Percentiles rank a stretch among this genome's conserved stretches.
These are phyloP conservation scores for Plectosphaerella cucumerina DNA, from an alignment of 2,329 filamentous ascomycete genomes.

Conservation along the genomic window DNA sequence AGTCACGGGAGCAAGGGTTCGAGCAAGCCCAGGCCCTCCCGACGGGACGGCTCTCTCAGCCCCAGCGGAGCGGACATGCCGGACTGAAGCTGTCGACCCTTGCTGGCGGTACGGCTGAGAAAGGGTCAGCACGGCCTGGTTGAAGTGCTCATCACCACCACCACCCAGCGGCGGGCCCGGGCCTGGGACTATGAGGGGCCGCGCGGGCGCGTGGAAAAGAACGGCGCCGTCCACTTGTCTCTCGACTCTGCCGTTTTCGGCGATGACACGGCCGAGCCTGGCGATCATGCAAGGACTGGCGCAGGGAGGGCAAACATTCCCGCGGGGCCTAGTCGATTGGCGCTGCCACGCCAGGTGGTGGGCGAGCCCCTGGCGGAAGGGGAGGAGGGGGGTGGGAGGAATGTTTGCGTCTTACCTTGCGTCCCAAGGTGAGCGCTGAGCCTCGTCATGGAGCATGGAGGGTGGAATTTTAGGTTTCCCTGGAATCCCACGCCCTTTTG, in stretches of 20 bases:
- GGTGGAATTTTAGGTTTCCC: neutral
- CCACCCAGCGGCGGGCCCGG: too few species aligned
- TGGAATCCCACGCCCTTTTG: too few species aligned
- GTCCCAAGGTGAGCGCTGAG: neutral
- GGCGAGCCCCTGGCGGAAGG: neutral
- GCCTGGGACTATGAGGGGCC: too few species aligned
- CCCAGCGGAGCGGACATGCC: too few species aligned
- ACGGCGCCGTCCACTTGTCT: too few species aligned
- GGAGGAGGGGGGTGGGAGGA: neutral
- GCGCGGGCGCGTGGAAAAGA: too few species aligned
- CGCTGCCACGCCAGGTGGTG: neutral
- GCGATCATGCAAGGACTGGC: neutral
- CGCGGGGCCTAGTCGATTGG: too few species aligned
- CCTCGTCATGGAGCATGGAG: neutral
- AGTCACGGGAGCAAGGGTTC: neutral
- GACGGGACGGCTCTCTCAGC: neutral
- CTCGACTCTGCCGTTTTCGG: neutral
- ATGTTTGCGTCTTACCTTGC: neutral
- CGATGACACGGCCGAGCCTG: neutral
- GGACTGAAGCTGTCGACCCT: too few species aligned
- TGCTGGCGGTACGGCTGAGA: too few species aligned
- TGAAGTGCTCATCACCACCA: too few species aligned
- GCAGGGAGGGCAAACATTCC: conserved; percentile 1
- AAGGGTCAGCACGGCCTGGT: too few species aligned
- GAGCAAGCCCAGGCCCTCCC: too few species aligned